Conservation (phyloP, 805 yeast species). For the Saturnispora halmiae region DNA sequence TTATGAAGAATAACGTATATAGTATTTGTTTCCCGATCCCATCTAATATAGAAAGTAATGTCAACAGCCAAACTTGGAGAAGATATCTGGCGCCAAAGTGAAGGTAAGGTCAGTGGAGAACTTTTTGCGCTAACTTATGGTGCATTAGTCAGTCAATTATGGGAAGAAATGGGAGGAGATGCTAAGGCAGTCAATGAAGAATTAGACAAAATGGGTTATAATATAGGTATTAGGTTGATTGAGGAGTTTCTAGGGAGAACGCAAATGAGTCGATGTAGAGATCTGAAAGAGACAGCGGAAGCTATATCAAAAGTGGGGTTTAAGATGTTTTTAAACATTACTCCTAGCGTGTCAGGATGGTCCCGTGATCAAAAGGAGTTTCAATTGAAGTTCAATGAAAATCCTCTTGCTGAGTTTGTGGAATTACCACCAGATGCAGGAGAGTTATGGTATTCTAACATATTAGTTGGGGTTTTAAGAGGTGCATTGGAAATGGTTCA, state of each 20-base stretch:
- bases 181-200: conserved; percentile 74
- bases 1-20: background rate
- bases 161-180: conserved; percentile 71
- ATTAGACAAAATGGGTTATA: conserved; percentile 88
- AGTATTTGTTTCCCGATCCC: background rate
- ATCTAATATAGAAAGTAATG: background rate
- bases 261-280: conserved; percentile 71
- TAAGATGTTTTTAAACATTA: conserved; percentile 75
- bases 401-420: conserved; percentile 91
- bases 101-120: conserved; percentile 87
- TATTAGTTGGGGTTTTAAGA: conserved; percentile 78
- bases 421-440: conserved; percentile 73
- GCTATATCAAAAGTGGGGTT: conserved; percentile 80
- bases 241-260: conserved; percentile 90
- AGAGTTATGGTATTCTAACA: conserved; percentile 88
- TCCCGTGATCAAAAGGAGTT: conserved; percentile 65
- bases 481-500: conserved; percentile 97
- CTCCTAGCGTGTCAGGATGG: conserved; percentile 66
- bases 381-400: conserved; percentile 64
- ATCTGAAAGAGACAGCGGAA: conserved; percentile 81
- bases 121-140: conserved; percentile 93
- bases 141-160: conserved; percentile 82
- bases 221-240: conserved; percentile 81
- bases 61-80: conserved; percentile 47
- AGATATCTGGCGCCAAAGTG: conserved; percentile 83